Conservation (phyloP, 2,329 filamentous ascomycete species). For the Lachnellula willkommii region DNA sequence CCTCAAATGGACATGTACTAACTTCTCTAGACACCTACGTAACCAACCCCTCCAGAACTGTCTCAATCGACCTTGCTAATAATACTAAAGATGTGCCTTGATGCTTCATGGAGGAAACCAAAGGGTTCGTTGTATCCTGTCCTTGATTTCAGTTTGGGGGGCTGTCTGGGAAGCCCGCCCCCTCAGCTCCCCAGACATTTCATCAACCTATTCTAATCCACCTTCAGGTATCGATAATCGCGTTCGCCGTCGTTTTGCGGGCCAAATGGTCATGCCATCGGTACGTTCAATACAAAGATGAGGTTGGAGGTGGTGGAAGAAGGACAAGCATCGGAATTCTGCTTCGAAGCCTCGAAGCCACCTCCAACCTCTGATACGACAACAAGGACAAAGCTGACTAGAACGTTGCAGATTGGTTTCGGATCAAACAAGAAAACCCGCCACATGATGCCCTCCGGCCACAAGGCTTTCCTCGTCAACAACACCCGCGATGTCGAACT, state of each 20-base stretch:
- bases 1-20: conserved; percentile 55
- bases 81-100: no score
- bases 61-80: no score
- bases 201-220: no score
- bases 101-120: conserved; percentile 91
- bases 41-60: no score
- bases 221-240: conserved; percentile 72
- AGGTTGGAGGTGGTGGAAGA: conserved; percentile 1
- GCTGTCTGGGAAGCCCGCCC: no score
- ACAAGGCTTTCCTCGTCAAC: conserved; percentile 99
- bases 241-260: conserved; percentile 95
- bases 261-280: conserved; percentile 94
- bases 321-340: background rate
- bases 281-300: conserved; percentile 53
- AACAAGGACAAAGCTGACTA: conserved; percentile 20
- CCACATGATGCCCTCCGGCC: conserved; percentile 97
- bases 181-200: no score
- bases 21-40: conserved; percentile 42
- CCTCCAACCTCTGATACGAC: conserved; percentile 3
- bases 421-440: conserved; percentile 99
- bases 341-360: background rate
- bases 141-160: no score
- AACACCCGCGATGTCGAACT: conserved; percentile 95
- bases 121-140: conserved; percentile 60
- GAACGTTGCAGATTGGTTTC: conserved; percentile 75